These are phyloP conservation scores for Barnettozyma salicaria DNA, from an alignment of 805 yeast genomes.

Conservation along the genomic window DNA sequence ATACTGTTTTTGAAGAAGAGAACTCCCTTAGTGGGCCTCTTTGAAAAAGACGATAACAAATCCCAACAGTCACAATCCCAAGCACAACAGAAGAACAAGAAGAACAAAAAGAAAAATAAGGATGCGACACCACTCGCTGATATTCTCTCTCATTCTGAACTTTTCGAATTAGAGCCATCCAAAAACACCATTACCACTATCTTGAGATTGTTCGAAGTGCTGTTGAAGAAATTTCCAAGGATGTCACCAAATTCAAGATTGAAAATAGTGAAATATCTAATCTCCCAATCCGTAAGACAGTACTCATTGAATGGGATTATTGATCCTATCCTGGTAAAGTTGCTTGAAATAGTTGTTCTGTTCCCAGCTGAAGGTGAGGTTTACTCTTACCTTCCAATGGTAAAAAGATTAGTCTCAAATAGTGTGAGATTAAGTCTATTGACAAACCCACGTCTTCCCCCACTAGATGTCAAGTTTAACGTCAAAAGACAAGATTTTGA, in stretches of 20 bases:
- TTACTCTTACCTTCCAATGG: conserved; percentile 67
- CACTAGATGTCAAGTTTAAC: conserved; percentile 20
- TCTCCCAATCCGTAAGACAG: conserved; percentile 33
- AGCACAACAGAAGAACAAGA: conserved; percentile 24
- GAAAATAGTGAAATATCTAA: conserved; percentile 43
- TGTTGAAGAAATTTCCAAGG: conserved; percentile 40
- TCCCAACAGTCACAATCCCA: conserved; percentile 13
- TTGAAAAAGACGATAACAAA: conserved; percentile 32
- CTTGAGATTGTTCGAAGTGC: conserved; percentile 39
- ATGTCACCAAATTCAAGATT: conserved; percentile 61
- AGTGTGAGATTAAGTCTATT: conserved; percentile 52
- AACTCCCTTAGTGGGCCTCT: conserved; percentile 26
- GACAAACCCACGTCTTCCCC: conserved; percentile 73
- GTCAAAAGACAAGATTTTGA: conserved; percentile 20
- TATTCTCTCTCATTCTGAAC: conserved; percentile 56
- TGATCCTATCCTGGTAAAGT: conserved; percentile 26
- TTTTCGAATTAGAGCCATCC: conserved; percentile 43
- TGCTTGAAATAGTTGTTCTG: conserved; percentile 52
- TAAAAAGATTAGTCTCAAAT: conserved; percentile 42
- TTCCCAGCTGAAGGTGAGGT: conserved; percentile 59
- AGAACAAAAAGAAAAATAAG: conserved; percentile 38
- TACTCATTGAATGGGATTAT: conserved; percentile 26
- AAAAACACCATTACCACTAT: conserved; percentile 27
- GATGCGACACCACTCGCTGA: conserved; percentile 55
- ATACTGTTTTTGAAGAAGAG: conserved; percentile 34